Evolutionary conservation across 192 early-diverging fungal species (phyloP), one percentile per base, ranked within the genome.

Genomic region (Linnemannia exigua): DNA sequence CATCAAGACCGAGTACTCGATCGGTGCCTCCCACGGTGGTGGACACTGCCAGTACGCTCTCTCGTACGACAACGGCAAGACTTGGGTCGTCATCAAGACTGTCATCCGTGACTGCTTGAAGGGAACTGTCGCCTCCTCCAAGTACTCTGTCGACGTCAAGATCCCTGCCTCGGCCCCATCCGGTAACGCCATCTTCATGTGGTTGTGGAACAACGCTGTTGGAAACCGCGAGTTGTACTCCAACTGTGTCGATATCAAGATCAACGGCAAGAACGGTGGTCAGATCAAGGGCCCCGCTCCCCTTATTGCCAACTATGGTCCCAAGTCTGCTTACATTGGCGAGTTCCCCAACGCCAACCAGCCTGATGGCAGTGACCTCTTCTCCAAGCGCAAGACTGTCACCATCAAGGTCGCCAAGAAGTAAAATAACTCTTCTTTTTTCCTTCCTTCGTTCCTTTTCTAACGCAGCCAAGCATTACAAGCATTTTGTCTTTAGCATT

Each of bases 141-240:
- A 74, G 71, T 78, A 85, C 73, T 50, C 50, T 1, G 80, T 77
- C 75, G 31, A 48, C 28, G 88, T 88, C 58, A 54, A 79, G 69
- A 88, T 88, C 47, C 88, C 88, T 9, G 37, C 50, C 19, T 79
- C 72, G 12, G 88, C 88, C 46, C 88, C 88, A 33, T 72, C 73
- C n/a, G 88, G 88, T 41, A 76, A 88, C 75, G 83, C 76, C 37
- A 76, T 78, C 38, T 80, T 88, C 75, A 74, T 76, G 51, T 95
- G 94, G 94, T 70, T 91, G 36, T 96, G 95, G 95, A 93, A 93
- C 79, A 95, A 95, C 63, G 93, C 94, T n/a, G 79, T 93, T 22
- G 95, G 95, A 6, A 93, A 93, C 88, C 93, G 95, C 68, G 95
- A 96, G 89, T 91, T 93, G 79, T 95, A 95, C 89, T 93, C 91